Base-by-base conservation (phyloP, 148 eudicot genomes). In the Rhododendron molle region DNA sequence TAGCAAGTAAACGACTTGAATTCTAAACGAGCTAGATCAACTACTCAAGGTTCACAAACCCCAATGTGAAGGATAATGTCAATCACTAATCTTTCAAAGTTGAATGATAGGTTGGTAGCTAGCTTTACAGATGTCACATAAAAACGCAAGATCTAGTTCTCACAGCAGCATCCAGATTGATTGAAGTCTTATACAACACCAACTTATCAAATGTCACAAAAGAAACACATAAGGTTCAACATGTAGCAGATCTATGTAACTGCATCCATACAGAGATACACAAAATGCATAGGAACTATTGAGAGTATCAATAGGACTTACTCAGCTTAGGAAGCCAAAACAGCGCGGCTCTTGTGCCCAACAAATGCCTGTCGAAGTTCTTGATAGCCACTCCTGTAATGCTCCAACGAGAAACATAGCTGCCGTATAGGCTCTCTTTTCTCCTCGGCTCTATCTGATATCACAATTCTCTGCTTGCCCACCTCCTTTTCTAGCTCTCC, bases 401-500 rank as follows among this genome's bases (percentile, higher is more conserved):
- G 89, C 87, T 97, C 98, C 52, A 97, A 80, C 10, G 98, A 90
- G 86, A 93, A 92, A 83, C 98, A 97, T 62, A 97, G 93, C 90
- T 97, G 99, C 83, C 94, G 69, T 88, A 97, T 97, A 36, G 98
- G 98, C 88, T 95, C 98, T 85, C 94, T 90, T 87, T 97, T 97
- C 86, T 92, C 94, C 80, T 95, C 96, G 44, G 91, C 93, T 60
- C 91, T 89, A 14, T 95, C 98, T 46, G 81, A 88, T 47, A 92
- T 86, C 62, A 86, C 77, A 6, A 7, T 86, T 79, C 85, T 82
- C 87, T 93, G 94, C 86, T 72, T 87, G 52, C 88, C 91, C 85
- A 92, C 86, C 85, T 95, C 94, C 79, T 89, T 88, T 89, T 94
- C 94, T n/a, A 93, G 89, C 83, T 94, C 93, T 60, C 5, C 89